Conservation (phyloP, 768 basidiomycete genomes). For the Termitomyces sp. region DNA sequence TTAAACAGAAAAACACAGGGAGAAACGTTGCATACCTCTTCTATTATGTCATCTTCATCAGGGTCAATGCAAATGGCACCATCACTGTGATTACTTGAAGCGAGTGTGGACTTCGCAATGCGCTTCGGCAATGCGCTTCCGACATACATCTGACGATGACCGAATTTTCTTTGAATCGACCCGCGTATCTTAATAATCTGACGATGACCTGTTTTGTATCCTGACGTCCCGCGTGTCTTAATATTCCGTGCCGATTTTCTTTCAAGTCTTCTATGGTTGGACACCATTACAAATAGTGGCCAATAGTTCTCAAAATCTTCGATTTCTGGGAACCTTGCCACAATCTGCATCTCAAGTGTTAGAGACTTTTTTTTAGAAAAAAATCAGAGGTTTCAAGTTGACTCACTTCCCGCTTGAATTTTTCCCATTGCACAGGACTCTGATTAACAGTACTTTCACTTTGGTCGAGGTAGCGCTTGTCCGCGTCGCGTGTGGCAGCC, state of each 20-base stretch:
- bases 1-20: not conserved
- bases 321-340: not conserved
- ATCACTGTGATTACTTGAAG: not conserved
- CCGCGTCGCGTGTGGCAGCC: not conserved
- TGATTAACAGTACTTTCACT: not conserved
- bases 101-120: too few relatives aligned
- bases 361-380: not conserved
- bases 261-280: not conserved
- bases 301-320: constrained; percentile 1
- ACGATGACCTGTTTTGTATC: not conserved
- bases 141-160: not conserved
- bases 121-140: not conserved
- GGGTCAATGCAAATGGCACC: too few relatives aligned
- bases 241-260: not conserved
- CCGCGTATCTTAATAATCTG: too few relatives aligned
- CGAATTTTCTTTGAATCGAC: too few relatives aligned
- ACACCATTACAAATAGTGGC: not conserved
- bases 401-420: not conserved
- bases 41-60: too few relatives aligned
- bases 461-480: not conserved
- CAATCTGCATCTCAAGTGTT: not conserved
- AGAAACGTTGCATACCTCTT: not conserved
- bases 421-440: not conserved
- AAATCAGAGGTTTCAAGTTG: not conserved
- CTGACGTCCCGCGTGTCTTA: not conserved